Evolutionary conservation across 305 asterid genomes (phyloP), one percentile per base, ranked within the genome.

Genomic region (Nicotiana rustica): DNA sequence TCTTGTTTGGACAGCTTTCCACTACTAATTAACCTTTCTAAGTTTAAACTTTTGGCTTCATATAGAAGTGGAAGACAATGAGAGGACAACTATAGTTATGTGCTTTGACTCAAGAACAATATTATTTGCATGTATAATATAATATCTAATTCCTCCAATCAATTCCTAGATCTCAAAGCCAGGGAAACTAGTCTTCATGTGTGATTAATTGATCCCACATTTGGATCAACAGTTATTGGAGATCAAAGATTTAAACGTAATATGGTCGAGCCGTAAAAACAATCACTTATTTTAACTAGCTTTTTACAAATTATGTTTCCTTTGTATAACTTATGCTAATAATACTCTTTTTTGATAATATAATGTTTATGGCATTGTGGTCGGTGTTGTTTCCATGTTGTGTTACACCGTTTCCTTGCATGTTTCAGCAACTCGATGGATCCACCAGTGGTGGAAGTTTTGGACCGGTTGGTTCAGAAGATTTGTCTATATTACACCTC

Each of bases 131-230:
- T 21, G 52, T 52, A 21, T 70, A 41, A 14, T 70, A 44, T 44
- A 47, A 69, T 41, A 44, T 7, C 2, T 77, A 33, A 35, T 17
- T 75, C 67, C 25, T 61, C 85, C 82, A 68, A 86, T 68, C 69
- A 77, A 0, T 0, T 7, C 66, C 78, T 64, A 7, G 73, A 57
- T 75, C 83, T 83, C 78, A 56, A 85, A 87, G 81, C 44, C 64
- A 44, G 82, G 82, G 62, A 25, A 82, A 76, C 65, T 71, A 75
- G 64, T 73, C 64, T 80, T 49, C 44, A 67, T 75, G 81, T 66
- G 80, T 62, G 82, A 77, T 12, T 12, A 13, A 15, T 71, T 70
- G 86, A 87, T 36, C 88, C 92, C 85, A 73, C 77, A 55, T 79
- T 36, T 19, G 52, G 29, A 81, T n/a, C 44, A 38, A 69, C 67